Percentiles rank a stretch among this genome's conserved stretches.
Conservation (phyloP, 306 rosid genomes). For the Glycine latifolia region DNA sequence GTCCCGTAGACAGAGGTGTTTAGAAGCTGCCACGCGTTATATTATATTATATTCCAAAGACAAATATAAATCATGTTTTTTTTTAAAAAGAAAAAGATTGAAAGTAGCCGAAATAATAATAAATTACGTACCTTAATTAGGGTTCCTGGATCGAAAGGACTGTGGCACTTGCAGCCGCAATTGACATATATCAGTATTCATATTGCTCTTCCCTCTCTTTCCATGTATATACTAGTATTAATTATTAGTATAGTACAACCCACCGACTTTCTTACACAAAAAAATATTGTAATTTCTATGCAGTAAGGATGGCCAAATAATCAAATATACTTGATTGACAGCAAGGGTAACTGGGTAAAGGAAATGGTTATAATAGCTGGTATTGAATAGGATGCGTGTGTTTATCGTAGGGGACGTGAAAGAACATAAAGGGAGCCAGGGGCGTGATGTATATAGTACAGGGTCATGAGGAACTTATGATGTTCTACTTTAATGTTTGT, state of each 20-base stretch:
- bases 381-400: too few species aligned
- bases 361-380: too few species aligned
- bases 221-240: background rate
- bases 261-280: background rate
- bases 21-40: slow-evolving; percentile 56
- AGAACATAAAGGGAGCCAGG: too few species aligned
- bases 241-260: background rate
- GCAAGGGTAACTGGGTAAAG: too few species aligned
- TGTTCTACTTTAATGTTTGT: too few species aligned
- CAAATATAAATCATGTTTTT: background rate
- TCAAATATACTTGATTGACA: too few species aligned
- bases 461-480: too few species aligned
- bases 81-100: background rate
- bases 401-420: too few species aligned
- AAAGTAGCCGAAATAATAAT: background rate
- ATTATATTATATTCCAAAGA: background rate
- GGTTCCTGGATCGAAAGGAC: slow-evolving; percentile 45
- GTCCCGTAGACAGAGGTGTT: slow-evolving; percentile 57
- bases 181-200: slow-evolving; percentile 33
- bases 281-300: background rate
- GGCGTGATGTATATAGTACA: too few species aligned
- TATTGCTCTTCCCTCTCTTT: background rate
- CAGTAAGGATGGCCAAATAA: too few species aligned
- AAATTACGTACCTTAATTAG: background rate
- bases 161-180: slow-evolving; percentile 70